Evolutionary conservation across 2,329 filamentous ascomycete species (phyloP), one percentile per base, ranked within the genome.

Genomic region (Graphiopsis chlorocephala): DNA sequence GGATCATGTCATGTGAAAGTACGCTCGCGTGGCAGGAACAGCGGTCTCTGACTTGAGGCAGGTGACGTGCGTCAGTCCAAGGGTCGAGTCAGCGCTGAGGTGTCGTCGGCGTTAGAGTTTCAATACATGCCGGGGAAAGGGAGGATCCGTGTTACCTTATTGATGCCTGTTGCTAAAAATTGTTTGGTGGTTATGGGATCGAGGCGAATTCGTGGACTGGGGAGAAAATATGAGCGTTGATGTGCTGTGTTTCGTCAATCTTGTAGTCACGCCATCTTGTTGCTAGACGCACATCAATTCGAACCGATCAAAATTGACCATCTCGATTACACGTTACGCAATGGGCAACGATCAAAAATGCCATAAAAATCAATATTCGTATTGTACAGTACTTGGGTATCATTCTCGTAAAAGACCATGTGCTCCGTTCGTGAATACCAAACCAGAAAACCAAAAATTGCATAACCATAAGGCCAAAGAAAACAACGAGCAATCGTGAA

Each of bases 21-120:
- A 52, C 25, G 48, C 23, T 25, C 28, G 35, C 20, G 26, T 20
- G 28, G 57, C 38, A 60, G 35, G 57, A 60, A 58, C 56, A 58
- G 57, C 57, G 57, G 55, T 42, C 31, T 42, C 35, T 58, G 33
- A 20, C 55, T 58, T 26, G 55, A n/a, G 55, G 55, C 33, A 28
- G 35, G 38, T 60, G 57, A 60, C 57, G 57, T 60, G 26, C n/a
- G n/a, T n/a, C n/a, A n/a, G n/a, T 47, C 48, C 56, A 14, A 57
- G 28, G 14, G n/a, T 57, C 38, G 53, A 31, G 53, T 57, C 53
- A 50, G 47, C 47, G 8, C 47, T 25, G 5, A 35, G 5, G 33
- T 45, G 38, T 23, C 38, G 50, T 31, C 50, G n/a, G 50, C 50
- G 26, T 53, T 53, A 31, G 50, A 53, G 50, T 53, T 45, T 52